Base-by-base conservation (phyloP, 257 asterid genomes). In the Gentiana macrophylla region DNA sequence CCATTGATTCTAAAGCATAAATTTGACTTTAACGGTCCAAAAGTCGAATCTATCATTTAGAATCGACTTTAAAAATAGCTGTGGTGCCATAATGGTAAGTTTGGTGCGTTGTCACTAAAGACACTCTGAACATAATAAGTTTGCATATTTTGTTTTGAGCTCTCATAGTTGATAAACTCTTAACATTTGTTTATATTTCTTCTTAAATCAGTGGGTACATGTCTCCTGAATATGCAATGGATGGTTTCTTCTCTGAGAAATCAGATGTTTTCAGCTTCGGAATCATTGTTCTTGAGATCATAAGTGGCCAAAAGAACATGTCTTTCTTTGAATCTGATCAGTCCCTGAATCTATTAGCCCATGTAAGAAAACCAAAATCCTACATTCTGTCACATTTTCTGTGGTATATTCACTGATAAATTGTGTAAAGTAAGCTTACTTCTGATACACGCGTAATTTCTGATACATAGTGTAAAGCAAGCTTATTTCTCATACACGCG, bases 181-280 rank as follows among this genome's bases (percentile, higher is more conserved):
- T 10, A 34, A 4, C 15, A 9, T 57, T 57, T n/a, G 12, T 57
- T 57, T n/a, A 6, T 1, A 32, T 46, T 12, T 33, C 32, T 1
- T 57, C 9, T 5, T 46, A 1, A 10, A 41, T 5, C 15, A 57
- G 62, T 45, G 53, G 62, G 6, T 57, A 57, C 44, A 33, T 57
- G 62, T 45, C 44, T 45, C 62, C 62, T 2, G 62, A 57, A 57
- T 57, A 46, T 45, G 62, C 62, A 4, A 57, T 57, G 53, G 53
- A 33, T 32, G 53, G 62, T n/a, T 37, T 56, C 36, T 56, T 57
- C 5, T 62, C 68, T 2, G 62, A 57, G 61, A 70, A 63, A 59
- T 64, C 63, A 11, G 70, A 64, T 9, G 72, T 65, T 1, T 57
- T 57, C 35, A 57, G 62, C 53, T 45, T 57, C 33, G 53, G 62